phyloP scores from a whole-genome alignment of 208 protist genomes.

The Leishmania major region DNA sequence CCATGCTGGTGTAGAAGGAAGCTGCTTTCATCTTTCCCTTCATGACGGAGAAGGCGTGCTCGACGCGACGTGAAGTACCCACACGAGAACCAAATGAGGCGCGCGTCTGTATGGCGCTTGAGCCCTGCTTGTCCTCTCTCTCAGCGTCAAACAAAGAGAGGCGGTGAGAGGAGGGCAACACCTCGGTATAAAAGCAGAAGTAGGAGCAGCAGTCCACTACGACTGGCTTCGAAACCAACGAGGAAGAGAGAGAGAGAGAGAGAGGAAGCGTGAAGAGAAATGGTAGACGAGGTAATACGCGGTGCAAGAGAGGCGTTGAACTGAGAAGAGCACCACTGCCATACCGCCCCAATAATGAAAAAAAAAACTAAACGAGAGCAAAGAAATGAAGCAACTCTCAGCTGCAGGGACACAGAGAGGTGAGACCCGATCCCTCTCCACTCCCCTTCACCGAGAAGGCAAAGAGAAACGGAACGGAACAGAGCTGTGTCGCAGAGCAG shows the following conservation, averaged over 20 bases:
- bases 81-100: not conserved
- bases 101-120: not conserved
- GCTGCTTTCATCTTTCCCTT: not conserved
- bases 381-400: not conserved
- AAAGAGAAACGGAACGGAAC: not conserved
- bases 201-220: too few relatives aligned
- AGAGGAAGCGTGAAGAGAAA: too few relatives aligned
- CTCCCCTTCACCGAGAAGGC: not conserved
- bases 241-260: too few relatives aligned
- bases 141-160: not conserved
- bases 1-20: slow-evolving; percentile 39
- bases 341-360: too few relatives aligned
- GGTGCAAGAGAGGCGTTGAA: too few relatives aligned
- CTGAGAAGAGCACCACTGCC: too few relatives aligned
- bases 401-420: not conserved
- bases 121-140: not conserved
- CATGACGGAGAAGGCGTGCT: not conserved
- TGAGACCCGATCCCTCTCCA: too few relatives aligned
- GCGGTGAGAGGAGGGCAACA: not conserved
- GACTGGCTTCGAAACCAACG: too few relatives aligned
- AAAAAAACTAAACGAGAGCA: too few relatives aligned
- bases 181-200: not conserved
- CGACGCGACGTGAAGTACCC: not conserved
- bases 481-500: not conserved
- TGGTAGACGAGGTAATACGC: too few relatives aligned